These are phyloP conservation scores for Chrysochromulina tobinii DNA, from an alignment of 78 protist species.

Conservation along the genomic window DNA sequence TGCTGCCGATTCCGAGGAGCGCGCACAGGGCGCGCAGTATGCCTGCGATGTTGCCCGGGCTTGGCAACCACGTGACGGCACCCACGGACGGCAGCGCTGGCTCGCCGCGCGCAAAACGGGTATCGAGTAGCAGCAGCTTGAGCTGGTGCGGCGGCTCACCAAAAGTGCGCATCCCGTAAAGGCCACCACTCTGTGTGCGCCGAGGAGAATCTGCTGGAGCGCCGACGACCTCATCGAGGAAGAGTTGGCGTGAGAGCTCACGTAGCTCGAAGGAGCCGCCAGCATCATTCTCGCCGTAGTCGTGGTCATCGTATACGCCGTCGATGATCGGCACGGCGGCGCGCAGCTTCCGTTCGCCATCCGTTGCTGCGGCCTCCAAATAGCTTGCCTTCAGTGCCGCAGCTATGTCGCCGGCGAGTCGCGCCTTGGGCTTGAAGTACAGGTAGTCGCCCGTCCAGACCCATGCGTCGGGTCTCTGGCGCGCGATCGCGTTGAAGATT, in stretches of 20 bases:
- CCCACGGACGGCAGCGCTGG: neutral
- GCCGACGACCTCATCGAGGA: neutral
- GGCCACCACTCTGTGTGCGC: neutral
- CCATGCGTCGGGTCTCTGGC: neutral
- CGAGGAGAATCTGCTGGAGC: neutral
- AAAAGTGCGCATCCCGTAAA: neutral
- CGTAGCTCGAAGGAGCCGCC: neutral
- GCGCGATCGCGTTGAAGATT: neutral
- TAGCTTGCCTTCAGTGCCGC: too few species aligned
- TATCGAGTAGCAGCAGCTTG: neutral
- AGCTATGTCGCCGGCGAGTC: neutral
- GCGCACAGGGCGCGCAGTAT: too few species aligned
- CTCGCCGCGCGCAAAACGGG: neutral
- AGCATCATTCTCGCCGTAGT: neutral
- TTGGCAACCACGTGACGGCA: neutral
- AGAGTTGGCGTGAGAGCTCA: neutral
- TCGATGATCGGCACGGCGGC: neutral
- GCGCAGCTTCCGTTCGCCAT: too few species aligned
- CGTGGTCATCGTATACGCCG: conserved; percentile 24
- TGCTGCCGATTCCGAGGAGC: neutral
- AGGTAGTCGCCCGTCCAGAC: neutral
- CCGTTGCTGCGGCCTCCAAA: too few species aligned
- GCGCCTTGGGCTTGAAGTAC: neutral
- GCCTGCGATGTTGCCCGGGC: neutral
- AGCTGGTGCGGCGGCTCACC: neutral